Base-by-base conservation (phyloP, 2,329 filamentous ascomycete genomes). In the Pseudomassariella vexata region DNA sequence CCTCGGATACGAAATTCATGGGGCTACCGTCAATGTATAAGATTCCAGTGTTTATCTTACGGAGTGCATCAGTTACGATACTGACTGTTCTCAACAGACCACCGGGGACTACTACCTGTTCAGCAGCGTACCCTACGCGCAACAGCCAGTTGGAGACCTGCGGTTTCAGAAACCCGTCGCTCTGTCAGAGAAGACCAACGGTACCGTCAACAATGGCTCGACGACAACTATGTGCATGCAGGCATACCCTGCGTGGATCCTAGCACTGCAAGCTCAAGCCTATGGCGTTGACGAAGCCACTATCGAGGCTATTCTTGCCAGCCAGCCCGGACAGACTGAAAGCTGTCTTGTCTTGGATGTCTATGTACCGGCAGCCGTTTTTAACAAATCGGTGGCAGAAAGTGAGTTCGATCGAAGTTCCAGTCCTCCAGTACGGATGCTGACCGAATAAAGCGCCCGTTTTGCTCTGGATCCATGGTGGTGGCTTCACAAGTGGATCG, bases 41-140 rank as follows among this genome's bases (percentile, higher is more conserved):
- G n/a, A n/a, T 46, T 19, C 21, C 30, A 20, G 23, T 26, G 17
- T 18, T 20, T n/a, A 10, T 17, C 10, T n/a, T 16, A 12, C 17
- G 3, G 16, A 15, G 9, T n/a, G 9, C 4, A 19, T 14, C 20
- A 9, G 7, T 18, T 12, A n/a, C n/a, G 24, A 27, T 5, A 12
- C 30, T 27, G 29, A 25, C 4, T 24, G 31, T 26, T 3, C n/a
- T n/a, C 8, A 2, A n/a, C 21, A 52, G 50, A 41, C 30, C 19
- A 55, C 51, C 16, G 52, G 55, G 5, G 34, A 46, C 23, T 60
- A 58, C 34, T 63, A 60, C 42, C 49, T 49, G 14, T 63, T 63
- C 43, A 54, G 44, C 30, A 62, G 62, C 31, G 55, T 64, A 22
- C 50, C 53, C 5, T 64, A 57, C 34, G 59, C 55, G 2, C 45